Percentiles rank a stretch among this genome's conserved stretches.
Conservation (phyloP, 108 stramenopile species). For the Discostella pseudostelligera region DNA sequence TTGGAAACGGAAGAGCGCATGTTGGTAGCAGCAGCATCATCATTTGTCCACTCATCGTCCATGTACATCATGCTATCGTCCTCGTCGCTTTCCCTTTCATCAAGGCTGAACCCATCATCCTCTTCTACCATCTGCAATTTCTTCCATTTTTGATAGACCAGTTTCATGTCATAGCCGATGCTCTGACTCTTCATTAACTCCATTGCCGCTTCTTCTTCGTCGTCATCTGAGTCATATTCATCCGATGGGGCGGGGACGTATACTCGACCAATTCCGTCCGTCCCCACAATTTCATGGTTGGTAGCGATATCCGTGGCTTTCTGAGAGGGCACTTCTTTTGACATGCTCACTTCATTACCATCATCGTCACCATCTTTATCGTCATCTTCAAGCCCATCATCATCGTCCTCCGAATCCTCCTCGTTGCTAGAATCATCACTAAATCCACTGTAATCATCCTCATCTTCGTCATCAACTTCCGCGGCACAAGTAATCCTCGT, state of each 20-base stretch:
- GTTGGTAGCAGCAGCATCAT: conserved; percentile 16
- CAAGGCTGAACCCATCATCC: conserved; percentile 59
- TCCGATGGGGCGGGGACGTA: conserved; percentile 60
- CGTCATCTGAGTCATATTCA: conserved; percentile 50
- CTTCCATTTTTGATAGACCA: conserved; percentile 51
- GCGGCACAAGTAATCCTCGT: conserved; percentile 79
- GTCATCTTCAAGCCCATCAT: conserved; percentile 25
- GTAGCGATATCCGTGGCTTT: conserved; percentile 28
- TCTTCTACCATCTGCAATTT: conserved; percentile 58
- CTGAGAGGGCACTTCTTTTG: neutral
- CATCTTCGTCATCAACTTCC: conserved; percentile 65
- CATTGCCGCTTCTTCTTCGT: conserved; percentile 25
- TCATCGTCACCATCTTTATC: conserved; percentile 34
- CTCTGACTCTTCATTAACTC: conserved; percentile 63
- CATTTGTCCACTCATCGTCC: conserved; percentile 46
- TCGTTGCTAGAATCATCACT: conserved; percentile 44
- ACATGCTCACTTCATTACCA: neutral
- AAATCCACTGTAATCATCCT: conserved; percentile 55
- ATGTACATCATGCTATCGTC: conserved; percentile 41
- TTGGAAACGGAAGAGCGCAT: conserved; percentile 6
- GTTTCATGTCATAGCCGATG: conserved; percentile 66
- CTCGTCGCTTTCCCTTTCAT: conserved; percentile 48
- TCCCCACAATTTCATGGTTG: conserved; percentile 58
- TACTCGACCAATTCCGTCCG: conserved; percentile 62
- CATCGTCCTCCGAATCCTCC: conserved; percentile 14